Base-by-base conservation (phyloP, 2,329 filamentous ascomycete genomes). In the Cordyceps militaris region DNA sequence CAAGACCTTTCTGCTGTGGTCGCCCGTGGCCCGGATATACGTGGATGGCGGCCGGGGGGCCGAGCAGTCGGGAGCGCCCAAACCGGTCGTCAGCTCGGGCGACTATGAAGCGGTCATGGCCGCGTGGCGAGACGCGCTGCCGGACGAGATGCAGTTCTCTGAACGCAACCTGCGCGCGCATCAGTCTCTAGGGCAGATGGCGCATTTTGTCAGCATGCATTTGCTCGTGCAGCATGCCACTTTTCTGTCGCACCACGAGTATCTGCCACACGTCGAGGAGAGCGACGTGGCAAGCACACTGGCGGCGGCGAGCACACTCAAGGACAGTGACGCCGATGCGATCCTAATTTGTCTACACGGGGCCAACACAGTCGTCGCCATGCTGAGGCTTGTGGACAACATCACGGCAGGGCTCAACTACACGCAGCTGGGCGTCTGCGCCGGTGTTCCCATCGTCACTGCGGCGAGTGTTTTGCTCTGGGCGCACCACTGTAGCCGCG, bases 1-100 rank as follows among this genome's bases (percentile, higher is more conserved):
- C 30, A 53, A 43, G 50, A 53, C 34, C 16, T 43, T 53, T 16
- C 19, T 53, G 50, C 50, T 53, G 23, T 53, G 50, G 50, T 53
- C 50, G 9, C 50, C 50, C 3, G 34, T 53, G 16, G 50, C 50
- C 3, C 50, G 16, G 2, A n/a, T 19, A 21, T 53, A 53, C 10
- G 50, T 53, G n/a, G 50, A 53, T 23, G 34, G 50, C 13, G 50
- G 50, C 21, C 34, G 50, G 14, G 3, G 36, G 8, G 24, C 3
- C n/a, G 4, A 26, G 19, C 34, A 28, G 16, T 48, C 46, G 32
- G 32, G 32, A 11, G 10, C 3, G 14, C 32, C 5, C 3, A 11
- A 34, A 26, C 46, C 24, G 23, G 23, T 23, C 16, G 11, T 48
- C 46, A 16, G 11, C 46, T 48, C 46, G 4, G 19, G 16, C 5